Percentiles rank a stretch among this genome's conserved stretches.
These are phyloP conservation scores for Phialemonium atrogriseum DNA, from an alignment of 2,329 filamentous ascomycete species.

Conservation along the genomic window DNA sequence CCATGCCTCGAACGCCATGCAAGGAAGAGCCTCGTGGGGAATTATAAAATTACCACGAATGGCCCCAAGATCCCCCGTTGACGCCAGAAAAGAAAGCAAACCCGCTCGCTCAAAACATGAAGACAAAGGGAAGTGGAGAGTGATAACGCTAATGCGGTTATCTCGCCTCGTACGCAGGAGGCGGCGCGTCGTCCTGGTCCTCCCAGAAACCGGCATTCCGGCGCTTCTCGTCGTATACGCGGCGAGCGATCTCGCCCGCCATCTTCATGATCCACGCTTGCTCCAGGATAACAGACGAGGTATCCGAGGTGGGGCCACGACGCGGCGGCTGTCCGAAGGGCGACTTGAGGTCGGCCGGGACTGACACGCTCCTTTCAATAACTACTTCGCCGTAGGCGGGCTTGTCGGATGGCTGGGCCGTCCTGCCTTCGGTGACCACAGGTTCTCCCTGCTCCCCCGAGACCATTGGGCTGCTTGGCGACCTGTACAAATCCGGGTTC, in stretches of 20 bases:
- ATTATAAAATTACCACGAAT: too few relatives aligned
- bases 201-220: constrained; percentile 43
- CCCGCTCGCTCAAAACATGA: constrained; percentile 1
- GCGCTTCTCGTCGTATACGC: constrained; percentile 80
- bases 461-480: constrained; percentile 12
- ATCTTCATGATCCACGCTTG: constrained; percentile 90
- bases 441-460: constrained; percentile 9
- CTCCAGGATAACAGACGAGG: constrained; percentile 57
- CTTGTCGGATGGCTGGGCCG: constrained; percentile 11
- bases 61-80: too few relatives aligned
- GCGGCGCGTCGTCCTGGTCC: constrained; percentile 48
- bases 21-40: too few relatives aligned
- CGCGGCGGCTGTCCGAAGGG: constrained; percentile 3
- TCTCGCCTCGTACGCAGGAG: constrained; percentile 53
- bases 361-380: constrained; percentile 3
- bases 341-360: too few relatives aligned
- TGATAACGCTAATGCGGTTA: constrained; percentile 16
- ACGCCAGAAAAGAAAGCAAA: background rate
- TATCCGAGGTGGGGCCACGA: constrained; percentile 32
- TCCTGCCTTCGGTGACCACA: too few relatives aligned
- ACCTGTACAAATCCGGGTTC: constrained; percentile 23
- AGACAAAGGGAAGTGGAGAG: too few relatives aligned
- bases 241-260: constrained; percentile 80
- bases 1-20: too few relatives aligned
- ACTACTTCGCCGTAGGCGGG: too few relatives aligned